Conservation (phyloP, 306 rosid genomes). For the Castanea mollissima region DNA sequence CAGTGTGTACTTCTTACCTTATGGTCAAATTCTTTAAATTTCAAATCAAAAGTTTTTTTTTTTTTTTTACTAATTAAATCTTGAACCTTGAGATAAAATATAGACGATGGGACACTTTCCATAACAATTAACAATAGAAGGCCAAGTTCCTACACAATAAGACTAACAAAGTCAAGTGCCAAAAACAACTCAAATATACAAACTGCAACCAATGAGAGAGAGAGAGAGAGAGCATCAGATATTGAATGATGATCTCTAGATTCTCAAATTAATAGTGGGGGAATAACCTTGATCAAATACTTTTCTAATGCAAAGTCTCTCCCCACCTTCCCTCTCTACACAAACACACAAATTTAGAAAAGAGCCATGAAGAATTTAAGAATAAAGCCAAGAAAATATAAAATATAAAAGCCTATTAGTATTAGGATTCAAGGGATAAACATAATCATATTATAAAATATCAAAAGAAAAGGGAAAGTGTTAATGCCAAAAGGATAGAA, state of each 20-base stretch:
- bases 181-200: background rate
- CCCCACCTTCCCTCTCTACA: background rate
- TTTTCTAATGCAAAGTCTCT: background rate
- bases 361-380: background rate
- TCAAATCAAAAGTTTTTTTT: background rate
- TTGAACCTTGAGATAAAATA: background rate
- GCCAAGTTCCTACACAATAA: background rate
- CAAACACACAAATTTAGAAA: background rate
- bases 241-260: background rate
- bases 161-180: background rate
- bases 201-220: background rate
- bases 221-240: background rate
- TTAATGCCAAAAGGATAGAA: constrained; percentile 19
- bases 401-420: background rate
- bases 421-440: constrained; percentile 2
- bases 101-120: background rate
- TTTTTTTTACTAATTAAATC: background rate
- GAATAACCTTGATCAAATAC: background rate
- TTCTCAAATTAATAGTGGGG: background rate
- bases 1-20: no score
- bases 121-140: background rate
- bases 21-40: background rate
- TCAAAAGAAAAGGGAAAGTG: background rate
- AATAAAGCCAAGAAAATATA: background rate
- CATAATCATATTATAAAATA: constrained; percentile 3